These are phyloP conservation scores for Yarrowia sp. DNA, from an alignment of 805 yeast species.

Conservation along the genomic window DNA sequence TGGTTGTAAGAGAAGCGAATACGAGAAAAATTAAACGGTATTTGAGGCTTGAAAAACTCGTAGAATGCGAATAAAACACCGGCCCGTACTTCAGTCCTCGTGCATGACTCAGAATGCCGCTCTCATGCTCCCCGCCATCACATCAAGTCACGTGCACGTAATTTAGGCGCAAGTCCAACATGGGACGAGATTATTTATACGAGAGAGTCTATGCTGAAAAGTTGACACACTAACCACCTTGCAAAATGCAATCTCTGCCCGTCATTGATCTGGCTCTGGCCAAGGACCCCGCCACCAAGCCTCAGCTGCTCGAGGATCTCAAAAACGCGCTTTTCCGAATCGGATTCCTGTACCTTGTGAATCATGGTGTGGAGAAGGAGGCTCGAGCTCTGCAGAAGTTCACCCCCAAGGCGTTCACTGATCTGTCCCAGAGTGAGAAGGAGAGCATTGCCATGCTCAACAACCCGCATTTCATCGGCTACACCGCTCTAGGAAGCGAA, in stretches of 20 bases:
- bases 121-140: slow-evolving; percentile 16
- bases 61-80: too few species aligned
- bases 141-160: slow-evolving; percentile 21
- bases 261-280: slow-evolving; percentile 56
- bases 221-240: not conserved
- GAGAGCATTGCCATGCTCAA: slow-evolving; percentile 58
- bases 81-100: not conserved
- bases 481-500: slow-evolving; percentile 63
- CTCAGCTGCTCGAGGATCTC: slow-evolving; percentile 52
- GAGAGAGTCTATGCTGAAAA: not conserved
- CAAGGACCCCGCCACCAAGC: slow-evolving; percentile 53
- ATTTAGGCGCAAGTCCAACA: slow-evolving; percentile 21
- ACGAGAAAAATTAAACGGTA: too few species aligned
- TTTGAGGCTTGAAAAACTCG: too few species aligned
- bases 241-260: slow-evolving; percentile 43
- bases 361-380: slow-evolving; percentile 56
- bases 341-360: slow-evolving; percentile 60
- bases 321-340: slow-evolving; percentile 60
- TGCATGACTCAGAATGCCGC: slow-evolving; percentile 24
- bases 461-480: slow-evolving; percentile 67
- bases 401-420: slow-evolving; percentile 55
- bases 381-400: slow-evolving; percentile 53
- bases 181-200: not conserved
- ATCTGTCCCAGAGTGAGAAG: slow-evolving; percentile 57
- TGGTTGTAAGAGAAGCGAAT: too few species aligned